Evolutionary conservation across 176 grass and related monocot species (phyloP).

Genomic region (Rhynchospora pubera): DNA sequence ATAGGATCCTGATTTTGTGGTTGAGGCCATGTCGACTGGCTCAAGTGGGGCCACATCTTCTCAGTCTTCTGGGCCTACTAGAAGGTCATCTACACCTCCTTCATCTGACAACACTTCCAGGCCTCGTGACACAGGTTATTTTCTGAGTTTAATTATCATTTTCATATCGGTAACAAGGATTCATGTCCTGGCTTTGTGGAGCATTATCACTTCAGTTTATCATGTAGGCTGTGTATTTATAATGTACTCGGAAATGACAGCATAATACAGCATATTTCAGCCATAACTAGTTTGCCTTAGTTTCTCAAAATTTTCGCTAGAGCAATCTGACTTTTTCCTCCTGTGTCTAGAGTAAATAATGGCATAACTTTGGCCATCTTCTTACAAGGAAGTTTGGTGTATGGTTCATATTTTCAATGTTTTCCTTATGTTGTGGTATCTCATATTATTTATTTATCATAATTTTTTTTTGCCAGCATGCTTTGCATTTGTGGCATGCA

Average conservation of each 20-base stretch:
- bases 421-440: background rate
- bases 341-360: background rate
- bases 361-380: background rate
- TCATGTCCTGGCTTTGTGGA: background rate
- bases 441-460: background rate
- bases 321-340: background rate
- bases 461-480: background rate
- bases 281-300: background rate
- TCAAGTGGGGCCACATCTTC: slow-evolving; percentile 27
- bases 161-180: background rate
- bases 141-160: background rate
- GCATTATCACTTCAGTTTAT: background rate
- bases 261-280: background rate
- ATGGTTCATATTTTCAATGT: background rate
- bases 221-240: background rate
- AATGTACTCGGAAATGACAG: background rate
- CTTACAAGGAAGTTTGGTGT: background rate
- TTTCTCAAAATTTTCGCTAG: background rate
- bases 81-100: slow-evolving; percentile 35
- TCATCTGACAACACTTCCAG: slow-evolving; percentile 46
- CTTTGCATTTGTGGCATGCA: background rate
- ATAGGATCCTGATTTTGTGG: slow-evolving; percentile 58
- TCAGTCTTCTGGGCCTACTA: slow-evolving; percentile 38
- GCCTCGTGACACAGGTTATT: slow-evolving; percentile 52
- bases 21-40: slow-evolving; percentile 57